A percentile compares a stretch with the other conserved stretches of the same genome.
phyloP scores from a whole-genome alignment of 495 filamentous ascomycete species.

The Daldinia bambusicola region DNA sequence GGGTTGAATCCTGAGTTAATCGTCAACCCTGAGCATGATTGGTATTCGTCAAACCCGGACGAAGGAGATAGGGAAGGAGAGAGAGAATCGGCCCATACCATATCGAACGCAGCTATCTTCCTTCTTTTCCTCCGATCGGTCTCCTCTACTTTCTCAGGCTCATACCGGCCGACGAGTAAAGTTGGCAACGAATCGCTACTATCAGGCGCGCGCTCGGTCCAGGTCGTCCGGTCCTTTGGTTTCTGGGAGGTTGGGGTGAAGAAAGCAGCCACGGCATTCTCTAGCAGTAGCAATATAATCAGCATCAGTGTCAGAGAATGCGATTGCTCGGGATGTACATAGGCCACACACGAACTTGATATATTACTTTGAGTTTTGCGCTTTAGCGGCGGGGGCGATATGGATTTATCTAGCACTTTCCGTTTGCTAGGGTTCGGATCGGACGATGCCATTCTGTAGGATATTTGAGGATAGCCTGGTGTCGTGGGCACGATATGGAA shows the following conservation, averaged over 20 bases:
- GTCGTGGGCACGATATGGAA: constrained; percentile 1
- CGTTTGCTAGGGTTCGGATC: constrained; percentile 35
- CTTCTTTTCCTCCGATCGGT: constrained; percentile 48
- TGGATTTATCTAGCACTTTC: constrained; percentile 41
- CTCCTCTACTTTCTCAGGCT: constrained; percentile 50
- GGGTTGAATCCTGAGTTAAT: constrained; percentile 77
- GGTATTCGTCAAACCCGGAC: neutral
- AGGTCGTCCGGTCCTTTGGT: constrained; percentile 78
- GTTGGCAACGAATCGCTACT: constrained; percentile 59
- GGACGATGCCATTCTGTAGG: constrained; percentile 21
- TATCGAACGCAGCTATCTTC: constrained; percentile 90
- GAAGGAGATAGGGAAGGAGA: constrained; percentile 11
- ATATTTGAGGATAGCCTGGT: neutral
- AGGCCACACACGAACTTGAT: constrained; percentile 67
- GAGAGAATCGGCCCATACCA: constrained; percentile 64
- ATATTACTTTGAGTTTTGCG: constrained; percentile 75
- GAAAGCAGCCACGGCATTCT: constrained; percentile 78
- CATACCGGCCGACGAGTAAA: constrained; percentile 80
- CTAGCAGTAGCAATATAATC: constrained; percentile 52
- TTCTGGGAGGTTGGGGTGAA: constrained; percentile 91
- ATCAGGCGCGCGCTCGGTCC: constrained; percentile 68
- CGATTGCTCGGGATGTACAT: neutral
- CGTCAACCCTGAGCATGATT: constrained; percentile 6
- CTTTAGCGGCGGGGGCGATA: constrained; percentile 69
- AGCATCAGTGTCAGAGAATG: constrained; percentile 7